These are phyloP conservation scores for Russula foetens DNA, from an alignment of 768 basidiomycete species.

Conservation along the genomic window DNA sequence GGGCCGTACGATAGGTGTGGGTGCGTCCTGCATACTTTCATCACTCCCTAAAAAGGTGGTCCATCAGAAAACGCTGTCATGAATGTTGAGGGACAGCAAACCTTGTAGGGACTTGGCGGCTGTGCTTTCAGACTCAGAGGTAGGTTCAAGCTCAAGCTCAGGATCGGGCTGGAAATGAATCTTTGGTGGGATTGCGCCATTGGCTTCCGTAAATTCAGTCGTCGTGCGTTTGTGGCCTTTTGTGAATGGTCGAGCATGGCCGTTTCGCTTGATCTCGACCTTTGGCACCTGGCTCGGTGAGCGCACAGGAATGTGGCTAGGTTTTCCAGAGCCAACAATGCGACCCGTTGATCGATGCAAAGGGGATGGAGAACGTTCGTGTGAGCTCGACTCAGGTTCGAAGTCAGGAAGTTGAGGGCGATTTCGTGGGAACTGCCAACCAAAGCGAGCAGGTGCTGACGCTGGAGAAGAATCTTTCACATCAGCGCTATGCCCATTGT, in stretches of 20 bases:
- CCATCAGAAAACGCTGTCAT: slow-evolving; percentile 16
- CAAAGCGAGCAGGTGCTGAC: slow-evolving; percentile 26
- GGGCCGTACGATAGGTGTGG: slow-evolving; percentile 13
- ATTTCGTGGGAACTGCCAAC: slow-evolving; percentile 34
- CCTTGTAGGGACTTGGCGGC: neutral
- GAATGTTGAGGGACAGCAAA: slow-evolving; percentile 15
- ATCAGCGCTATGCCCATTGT: slow-evolving; percentile 9
- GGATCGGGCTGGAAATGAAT: slow-evolving; percentile 11
- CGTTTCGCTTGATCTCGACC: slow-evolving; percentile 17
- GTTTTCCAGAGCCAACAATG: slow-evolving; percentile 20
- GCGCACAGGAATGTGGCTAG: slow-evolving; percentile 40
- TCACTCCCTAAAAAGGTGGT: slow-evolving; percentile 30
- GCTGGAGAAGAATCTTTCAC: neutral
- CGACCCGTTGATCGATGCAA: slow-evolving; percentile 24
- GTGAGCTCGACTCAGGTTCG: slow-evolving; percentile 30
- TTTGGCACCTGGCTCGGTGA: slow-evolving; percentile 30
- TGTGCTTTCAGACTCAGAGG: neutral
- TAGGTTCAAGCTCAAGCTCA: neutral
- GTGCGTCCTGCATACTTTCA: slow-evolving; percentile 22
- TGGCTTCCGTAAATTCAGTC: slow-evolving; percentile 26
- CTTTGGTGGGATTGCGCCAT: slow-evolving; percentile 23
- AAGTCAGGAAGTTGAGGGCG: slow-evolving; percentile 32
- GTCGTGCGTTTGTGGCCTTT: slow-evolving; percentile 25
- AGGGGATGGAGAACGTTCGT: slow-evolving; percentile 20
- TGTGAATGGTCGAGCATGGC: slow-evolving; percentile 19